Base-by-base conservation (phyloP, 768 basidiomycete genomes). In the Hypholoma fasciculare region DNA sequence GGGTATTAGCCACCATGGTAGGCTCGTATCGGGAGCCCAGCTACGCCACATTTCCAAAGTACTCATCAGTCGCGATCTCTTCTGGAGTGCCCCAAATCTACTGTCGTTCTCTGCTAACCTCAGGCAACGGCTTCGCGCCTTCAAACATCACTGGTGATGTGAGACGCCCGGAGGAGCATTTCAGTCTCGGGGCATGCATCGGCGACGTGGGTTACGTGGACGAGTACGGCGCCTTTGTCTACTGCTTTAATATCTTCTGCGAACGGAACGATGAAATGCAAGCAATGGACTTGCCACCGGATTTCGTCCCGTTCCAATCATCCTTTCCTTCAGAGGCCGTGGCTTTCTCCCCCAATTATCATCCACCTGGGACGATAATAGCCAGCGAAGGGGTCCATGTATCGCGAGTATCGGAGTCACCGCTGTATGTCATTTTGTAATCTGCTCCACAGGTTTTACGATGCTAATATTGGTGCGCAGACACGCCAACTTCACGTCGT, bases 81-180 rank as follows among this genome's bases (percentile, higher is more conserved):
- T 34, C 17, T 26, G 53, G 53, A 37, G 53, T 54, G 12, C 53
- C 53, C 43, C 53, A 54, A 47, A 54, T 54, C n/a, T 54, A 54
- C 30, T 54, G 53, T 36, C 53, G 53, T 14, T 54, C 53, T 19
- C 16, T 54, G 30, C 30, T 54, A 19, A 34, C 53, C 9, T 47
- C 53, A 5, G 53, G 53, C 19, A 46, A 54, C 30, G 53, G 53
- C 12, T 54, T 54, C n/a, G 30, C 42, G 4, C 53, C 53, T 30
- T 54, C 53, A 8, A 54, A 54, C 17, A 54, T 54, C 43, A 54
- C 53, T 4, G 53, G 53, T 13, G 53, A 44, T 27, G 8, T 54
- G 14, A 11, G 27, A 11, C 27, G 53, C n/a, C 53, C 53, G 4
- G 26, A 19, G 9, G 20, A 36, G 9, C 53, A 54, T 37, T 36